phyloP scores from a whole-genome alignment of 208 protist genomes.

The Trypanosoma theileri region DNA sequence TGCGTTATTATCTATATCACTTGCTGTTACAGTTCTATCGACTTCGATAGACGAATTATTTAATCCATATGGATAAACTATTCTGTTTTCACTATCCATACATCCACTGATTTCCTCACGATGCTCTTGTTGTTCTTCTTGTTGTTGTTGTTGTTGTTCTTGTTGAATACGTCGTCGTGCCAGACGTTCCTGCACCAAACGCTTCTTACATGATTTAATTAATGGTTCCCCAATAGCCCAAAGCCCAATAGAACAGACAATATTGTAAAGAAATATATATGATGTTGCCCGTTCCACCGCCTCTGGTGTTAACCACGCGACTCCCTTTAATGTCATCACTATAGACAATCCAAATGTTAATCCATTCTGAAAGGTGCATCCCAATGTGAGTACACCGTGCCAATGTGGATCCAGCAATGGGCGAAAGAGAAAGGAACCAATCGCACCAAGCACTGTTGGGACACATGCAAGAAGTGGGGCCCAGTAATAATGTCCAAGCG shows the following conservation, averaged over 20 bases:
- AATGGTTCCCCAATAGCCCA: constrained; percentile 41
- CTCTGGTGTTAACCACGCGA: constrained; percentile 45
- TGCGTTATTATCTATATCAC: neutral
- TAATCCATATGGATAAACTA: neutral
- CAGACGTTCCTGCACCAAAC: neutral
- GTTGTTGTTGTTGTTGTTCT: neutral
- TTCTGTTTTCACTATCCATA: neutral
- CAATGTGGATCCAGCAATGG: constrained; percentile 41
- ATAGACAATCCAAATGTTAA: constrained; percentile 61
- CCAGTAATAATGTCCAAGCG: constrained; percentile 57
- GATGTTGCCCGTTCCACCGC: constrained; percentile 37
- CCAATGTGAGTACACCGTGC: constrained; percentile 49
- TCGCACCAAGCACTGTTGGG: constrained; percentile 40
- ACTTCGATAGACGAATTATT: neutral
- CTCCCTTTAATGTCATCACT: constrained; percentile 58
- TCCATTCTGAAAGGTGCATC: constrained; percentile 73
- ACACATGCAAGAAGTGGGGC: constrained; percentile 51
- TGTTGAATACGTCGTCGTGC: no score
- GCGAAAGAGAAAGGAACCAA: constrained; percentile 28
- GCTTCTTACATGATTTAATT: constrained; percentile 13
- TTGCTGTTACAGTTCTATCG: neutral
- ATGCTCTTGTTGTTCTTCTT: neutral
- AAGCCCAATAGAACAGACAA: constrained; percentile 53
- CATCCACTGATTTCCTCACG: neutral
- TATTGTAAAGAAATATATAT: constrained; percentile 80